Evolutionary conservation across 2,329 filamentous ascomycete species (phyloP).

Genomic region (Sporothrix schenckii): DNA sequence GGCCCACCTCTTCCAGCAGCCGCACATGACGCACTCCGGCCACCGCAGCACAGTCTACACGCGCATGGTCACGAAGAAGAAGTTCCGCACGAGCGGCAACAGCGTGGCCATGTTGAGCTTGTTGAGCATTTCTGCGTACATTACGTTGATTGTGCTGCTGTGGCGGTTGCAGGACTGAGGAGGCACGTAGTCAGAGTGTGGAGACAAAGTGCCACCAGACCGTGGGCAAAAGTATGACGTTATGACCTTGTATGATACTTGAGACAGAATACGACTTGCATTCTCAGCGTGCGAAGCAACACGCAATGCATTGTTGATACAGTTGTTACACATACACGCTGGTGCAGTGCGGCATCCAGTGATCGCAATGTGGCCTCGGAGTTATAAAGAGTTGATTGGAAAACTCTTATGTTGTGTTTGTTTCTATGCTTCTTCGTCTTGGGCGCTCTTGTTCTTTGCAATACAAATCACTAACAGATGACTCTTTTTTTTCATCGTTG

Average conservation of each 20-base stretch:
- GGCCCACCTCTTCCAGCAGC: slow-evolving; percentile 46
- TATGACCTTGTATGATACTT: slow-evolving; percentile 11
- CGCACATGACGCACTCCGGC: slow-evolving; percentile 33
- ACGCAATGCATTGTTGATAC: too few relatives aligned
- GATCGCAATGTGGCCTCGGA: too few relatives aligned
- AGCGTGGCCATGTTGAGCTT: slow-evolving; percentile 61
- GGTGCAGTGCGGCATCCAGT: too few relatives aligned
- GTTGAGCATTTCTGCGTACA: slow-evolving; percentile 61
- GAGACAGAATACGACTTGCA: neutral
- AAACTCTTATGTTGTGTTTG: too few relatives aligned
- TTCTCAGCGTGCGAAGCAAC: too few relatives aligned
- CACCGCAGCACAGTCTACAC: slow-evolving; percentile 29
- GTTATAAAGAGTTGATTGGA: too few relatives aligned
- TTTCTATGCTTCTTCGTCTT: too few relatives aligned
- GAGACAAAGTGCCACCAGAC: neutral
- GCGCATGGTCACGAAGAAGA: slow-evolving; percentile 51
- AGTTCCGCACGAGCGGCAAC: slow-evolving; percentile 66
- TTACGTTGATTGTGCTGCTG: slow-evolving; percentile 56
- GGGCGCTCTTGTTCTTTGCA: too few relatives aligned
- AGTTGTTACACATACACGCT: too few relatives aligned
- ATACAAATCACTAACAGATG: too few relatives aligned
- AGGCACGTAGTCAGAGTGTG: neutral
- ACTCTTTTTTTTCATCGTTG: too few relatives aligned
- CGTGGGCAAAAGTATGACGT: neutral
- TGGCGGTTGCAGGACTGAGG: slow-evolving; percentile 32